Conservation (phyloP, 2,329 filamentous ascomycete species). For the Rhytidhysteron rufulum region DNA sequence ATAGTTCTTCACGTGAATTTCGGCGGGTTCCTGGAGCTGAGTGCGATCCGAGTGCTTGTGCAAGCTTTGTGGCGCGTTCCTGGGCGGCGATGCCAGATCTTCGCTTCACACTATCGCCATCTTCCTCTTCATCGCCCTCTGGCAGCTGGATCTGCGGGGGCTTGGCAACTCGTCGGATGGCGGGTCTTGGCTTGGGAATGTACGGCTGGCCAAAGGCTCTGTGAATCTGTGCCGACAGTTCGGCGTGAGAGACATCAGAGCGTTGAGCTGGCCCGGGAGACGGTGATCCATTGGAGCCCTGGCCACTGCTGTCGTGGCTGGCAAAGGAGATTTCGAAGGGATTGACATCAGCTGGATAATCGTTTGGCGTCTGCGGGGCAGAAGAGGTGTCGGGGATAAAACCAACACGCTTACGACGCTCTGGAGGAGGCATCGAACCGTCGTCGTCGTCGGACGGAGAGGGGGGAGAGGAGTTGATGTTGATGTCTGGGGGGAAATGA, state of each 20-base stretch:
- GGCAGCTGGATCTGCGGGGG: constrained; percentile 28
- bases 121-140: constrained; percentile 29
- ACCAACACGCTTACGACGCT: constrained; percentile 31
- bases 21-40: constrained; percentile 33
- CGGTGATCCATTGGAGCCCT: constrained; percentile 21
- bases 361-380: constrained; percentile 8
- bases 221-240: constrained; percentile 32
- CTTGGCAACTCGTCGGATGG: constrained; percentile 30
- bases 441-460: no score
- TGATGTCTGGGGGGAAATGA: no score
- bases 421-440: constrained; percentile 23
- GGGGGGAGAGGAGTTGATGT: no score
- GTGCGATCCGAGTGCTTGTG: constrained; percentile 32
- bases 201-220: constrained; percentile 29
- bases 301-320: constrained; percentile 10
- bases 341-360: constrained; percentile 11
- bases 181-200: constrained; percentile 32
- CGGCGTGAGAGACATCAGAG: constrained; percentile 31
- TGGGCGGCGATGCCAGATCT: constrained; percentile 32
- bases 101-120: constrained; percentile 29
- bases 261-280: constrained; percentile 21
- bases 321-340: constrained; percentile 14
- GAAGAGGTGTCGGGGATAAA: constrained; percentile 21
- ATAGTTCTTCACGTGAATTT: constrained; percentile 26
- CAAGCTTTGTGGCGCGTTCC: constrained; percentile 30